Percentiles rank a stretch among this genome's conserved stretches.
Evolutionary conservation across 2,329 filamentous ascomycete species (phyloP).

Genomic region (Coniochaeta ligniaria): DNA sequence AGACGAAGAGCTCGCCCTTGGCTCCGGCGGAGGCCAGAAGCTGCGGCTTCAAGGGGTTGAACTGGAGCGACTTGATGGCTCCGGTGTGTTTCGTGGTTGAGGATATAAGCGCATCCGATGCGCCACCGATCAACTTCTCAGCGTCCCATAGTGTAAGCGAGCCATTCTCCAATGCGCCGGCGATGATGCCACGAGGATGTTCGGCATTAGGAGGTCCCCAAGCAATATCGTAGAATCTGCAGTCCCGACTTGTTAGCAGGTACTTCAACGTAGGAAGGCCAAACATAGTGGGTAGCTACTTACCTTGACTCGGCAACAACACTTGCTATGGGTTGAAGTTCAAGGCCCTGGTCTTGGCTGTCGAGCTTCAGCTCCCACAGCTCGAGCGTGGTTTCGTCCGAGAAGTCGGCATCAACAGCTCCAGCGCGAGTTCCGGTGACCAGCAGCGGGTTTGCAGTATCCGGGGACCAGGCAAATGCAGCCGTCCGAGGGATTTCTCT

Average conservation of each 20-base stretch:
- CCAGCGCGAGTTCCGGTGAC: conserved; percentile 93
- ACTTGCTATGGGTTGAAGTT: conserved; percentile 79
- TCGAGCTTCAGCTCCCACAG: conserved; percentile 91
- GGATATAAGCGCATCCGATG: conserved; percentile 71
- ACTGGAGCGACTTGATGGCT: conserved; percentile 89
- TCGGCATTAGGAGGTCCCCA: conserved; percentile 81
- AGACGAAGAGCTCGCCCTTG: conserved; percentile 94
- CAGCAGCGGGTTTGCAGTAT: conserved; percentile 68
- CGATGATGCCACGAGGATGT: conserved; percentile 80
- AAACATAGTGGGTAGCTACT: conserved; percentile 5
- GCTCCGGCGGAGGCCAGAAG: conserved; percentile 87
- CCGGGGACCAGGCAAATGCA: conserved; percentile 94
- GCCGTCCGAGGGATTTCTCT: conserved; percentile 95
- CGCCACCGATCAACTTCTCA: conserved; percentile 52
- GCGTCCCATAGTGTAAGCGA: conserved; percentile 92
- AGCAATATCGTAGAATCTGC: conserved; percentile 92
- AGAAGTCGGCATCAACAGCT: conserved; percentile 95
- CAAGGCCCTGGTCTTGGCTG: conserved; percentile 64
- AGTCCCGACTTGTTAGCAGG: conserved; percentile 3
- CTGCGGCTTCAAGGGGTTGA: conserved; percentile 88
- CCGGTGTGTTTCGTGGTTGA: conserved; percentile 86
- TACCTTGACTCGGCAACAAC: conserved; percentile 88
- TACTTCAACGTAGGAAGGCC: conserved; percentile 12
- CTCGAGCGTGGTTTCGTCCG: conserved; percentile 92
- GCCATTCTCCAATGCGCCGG: conserved; percentile 90